Evolutionary conservation across 1,139 yeast species (phyloP).

Genomic region (Tardiomyces digboiensis): DNA sequence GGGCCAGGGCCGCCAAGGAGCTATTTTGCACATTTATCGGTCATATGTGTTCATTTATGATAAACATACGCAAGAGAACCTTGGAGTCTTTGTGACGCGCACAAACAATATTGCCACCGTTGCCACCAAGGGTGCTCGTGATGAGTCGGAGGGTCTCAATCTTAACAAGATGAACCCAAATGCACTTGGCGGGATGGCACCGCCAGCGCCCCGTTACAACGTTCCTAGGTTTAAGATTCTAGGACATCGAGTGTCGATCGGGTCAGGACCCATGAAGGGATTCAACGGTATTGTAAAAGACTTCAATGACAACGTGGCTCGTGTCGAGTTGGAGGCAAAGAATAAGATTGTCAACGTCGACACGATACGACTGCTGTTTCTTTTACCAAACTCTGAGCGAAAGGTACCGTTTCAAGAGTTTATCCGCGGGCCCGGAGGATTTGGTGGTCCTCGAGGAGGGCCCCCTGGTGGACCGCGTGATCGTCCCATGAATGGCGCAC

Average conservation of each 20-base stretch:
- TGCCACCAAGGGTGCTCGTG: slow-evolving; percentile 68
- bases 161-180: slow-evolving; percentile 82
- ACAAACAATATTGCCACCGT: slow-evolving; percentile 73
- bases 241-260: slow-evolving; percentile 77
- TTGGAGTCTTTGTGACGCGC: slow-evolving; percentile 83
- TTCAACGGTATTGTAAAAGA: slow-evolving; percentile 90
- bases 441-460: slow-evolving; percentile 6
- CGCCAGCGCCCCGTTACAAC: slow-evolving; percentile 38
- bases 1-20: slow-evolving; percentile 84
- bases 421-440: slow-evolving; percentile 36
- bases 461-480: slow-evolving; percentile 10
- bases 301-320: slow-evolving; percentile 82
- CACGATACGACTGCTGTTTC: slow-evolving; percentile 66
- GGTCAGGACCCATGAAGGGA: slow-evolving; percentile 85
- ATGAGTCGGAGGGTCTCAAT: slow-evolving; percentile 48
- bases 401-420: slow-evolving; percentile 74
- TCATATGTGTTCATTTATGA: slow-evolving; percentile 71
- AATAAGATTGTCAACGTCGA: slow-evolving; percentile 81
- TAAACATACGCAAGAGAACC: slow-evolving; percentile 69
- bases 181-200: slow-evolving; percentile 40
- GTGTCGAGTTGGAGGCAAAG: slow-evolving; percentile 90
- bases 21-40: slow-evolving; percentile 77
- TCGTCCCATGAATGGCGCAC: not conserved
- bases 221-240: slow-evolving; percentile 68
- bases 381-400: slow-evolving; percentile 53